Evolutionary conservation across 768 basidiomycete species (phyloP).

Genomic region (Tulasnella sp.): DNA sequence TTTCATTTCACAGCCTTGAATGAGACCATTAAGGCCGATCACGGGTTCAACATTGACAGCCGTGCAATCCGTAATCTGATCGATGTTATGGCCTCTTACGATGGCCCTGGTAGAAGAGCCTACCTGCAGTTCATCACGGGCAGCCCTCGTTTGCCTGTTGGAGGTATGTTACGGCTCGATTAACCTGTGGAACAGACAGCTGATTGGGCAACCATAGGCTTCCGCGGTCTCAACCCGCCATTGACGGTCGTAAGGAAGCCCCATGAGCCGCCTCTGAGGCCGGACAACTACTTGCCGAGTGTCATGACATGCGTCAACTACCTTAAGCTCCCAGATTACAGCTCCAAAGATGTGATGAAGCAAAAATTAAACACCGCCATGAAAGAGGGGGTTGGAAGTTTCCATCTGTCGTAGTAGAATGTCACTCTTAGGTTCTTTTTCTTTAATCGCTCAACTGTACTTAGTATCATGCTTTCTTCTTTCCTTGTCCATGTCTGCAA

Average conservation of each 20-base stretch:
- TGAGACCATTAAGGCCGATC: slow-evolving; percentile 93
- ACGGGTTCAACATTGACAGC: slow-evolving; percentile 95
- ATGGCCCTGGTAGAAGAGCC: slow-evolving; percentile 67
- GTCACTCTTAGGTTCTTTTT: not conserved
- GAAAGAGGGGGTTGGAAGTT: slow-evolving; percentile 91
- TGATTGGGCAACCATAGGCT: slow-evolving; percentile 51
- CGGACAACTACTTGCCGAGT: slow-evolving; percentile 92
- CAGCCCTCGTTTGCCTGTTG: slow-evolving; percentile 93
- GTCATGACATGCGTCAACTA: slow-evolving; percentile 99
- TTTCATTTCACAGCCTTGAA: slow-evolving; percentile 57
- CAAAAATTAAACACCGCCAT: slow-evolving; percentile 82
- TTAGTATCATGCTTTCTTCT: not conserved
- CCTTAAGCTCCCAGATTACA: slow-evolving; percentile 94
- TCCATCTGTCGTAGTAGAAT: slow-evolving; percentile 81
- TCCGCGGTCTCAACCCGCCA: slow-evolving; percentile 89
- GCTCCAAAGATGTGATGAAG: slow-evolving; percentile 75
- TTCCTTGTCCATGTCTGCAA: not conserved
- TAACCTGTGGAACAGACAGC: not conserved
- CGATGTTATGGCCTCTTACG: slow-evolving; percentile 80
- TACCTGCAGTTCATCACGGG: slow-evolving; percentile 97
- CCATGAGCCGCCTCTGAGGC: slow-evolving; percentile 82
- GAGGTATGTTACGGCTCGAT: slow-evolving; percentile 54
- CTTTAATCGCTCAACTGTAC: not conserved
- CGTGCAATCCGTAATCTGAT: slow-evolving; percentile 83
- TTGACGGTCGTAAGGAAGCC: slow-evolving; percentile 97